Evolutionary conservation across 768 basidiomycete genomes (phyloP).

Genomic region (Amanita muscaria): DNA sequence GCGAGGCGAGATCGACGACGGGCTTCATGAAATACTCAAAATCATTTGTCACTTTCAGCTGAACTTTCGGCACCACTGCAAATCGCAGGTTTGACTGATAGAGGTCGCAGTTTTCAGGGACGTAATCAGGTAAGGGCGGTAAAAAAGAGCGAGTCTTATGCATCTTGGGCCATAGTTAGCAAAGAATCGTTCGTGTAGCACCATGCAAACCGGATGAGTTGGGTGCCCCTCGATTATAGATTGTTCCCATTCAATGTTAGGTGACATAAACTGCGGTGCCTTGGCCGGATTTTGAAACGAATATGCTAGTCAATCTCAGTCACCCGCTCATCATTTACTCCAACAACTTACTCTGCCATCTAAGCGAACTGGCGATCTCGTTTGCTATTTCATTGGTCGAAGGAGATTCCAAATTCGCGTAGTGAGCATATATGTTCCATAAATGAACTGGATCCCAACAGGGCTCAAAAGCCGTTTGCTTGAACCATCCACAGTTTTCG

Average conservation of each 20-base stretch:
- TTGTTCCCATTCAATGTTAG: constrained; percentile 53
- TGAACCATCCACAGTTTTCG: constrained; percentile 19
- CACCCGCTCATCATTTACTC: neutral
- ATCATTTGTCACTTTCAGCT: constrained; percentile 40
- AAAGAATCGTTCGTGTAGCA: neutral
- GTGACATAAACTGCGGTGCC: constrained; percentile 34
- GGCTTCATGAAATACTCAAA: constrained; percentile 37
- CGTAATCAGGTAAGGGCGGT: constrained; percentile 36
- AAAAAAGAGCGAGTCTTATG: constrained; percentile 47
- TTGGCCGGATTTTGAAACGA: constrained; percentile 41
- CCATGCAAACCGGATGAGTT: constrained; percentile 40
- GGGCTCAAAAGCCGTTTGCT: constrained; percentile 17
- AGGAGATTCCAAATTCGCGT: constrained; percentile 25
- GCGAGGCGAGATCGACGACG: constrained; percentile 31
- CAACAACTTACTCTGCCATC: constrained; percentile 39
- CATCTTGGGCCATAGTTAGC: constrained; percentile 30
- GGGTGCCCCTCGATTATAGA: constrained; percentile 55
- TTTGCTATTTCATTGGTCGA: constrained; percentile 33
- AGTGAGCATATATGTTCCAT: constrained; percentile 35
- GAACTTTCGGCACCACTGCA: constrained; percentile 32
- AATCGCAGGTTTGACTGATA: constrained; percentile 41
- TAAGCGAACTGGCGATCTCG: constrained; percentile 41
- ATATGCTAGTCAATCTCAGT: constrained; percentile 21
- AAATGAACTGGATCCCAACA: constrained; percentile 29
- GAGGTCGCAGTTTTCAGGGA: constrained; percentile 41